Base-by-base conservation (phyloP, 352 stramenopile species). In the Phytophthora hybrid region DNA sequence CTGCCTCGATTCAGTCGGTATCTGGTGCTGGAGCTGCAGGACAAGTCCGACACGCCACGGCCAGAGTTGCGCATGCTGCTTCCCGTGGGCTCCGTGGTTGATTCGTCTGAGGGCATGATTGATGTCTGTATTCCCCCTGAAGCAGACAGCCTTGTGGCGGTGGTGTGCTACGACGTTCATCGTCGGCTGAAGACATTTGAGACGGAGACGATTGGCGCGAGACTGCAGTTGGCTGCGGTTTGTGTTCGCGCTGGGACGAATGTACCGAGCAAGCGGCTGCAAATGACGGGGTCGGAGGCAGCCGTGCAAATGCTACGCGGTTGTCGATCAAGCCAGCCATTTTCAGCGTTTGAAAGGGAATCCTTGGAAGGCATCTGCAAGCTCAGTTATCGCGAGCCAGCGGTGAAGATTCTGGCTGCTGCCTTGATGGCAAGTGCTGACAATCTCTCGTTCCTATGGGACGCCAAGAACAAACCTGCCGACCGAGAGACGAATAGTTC, bases 251-350 rank as follows among this genome's bases (percentile, higher is more conserved):
- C 76, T 0, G 75, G 75, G 3, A 70, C 56, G 5, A 68, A 55
- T 39, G 55, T 88, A 16, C 74, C 81, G 23, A 81, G 69, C 21
- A 72, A 55, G 9, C 55, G 74, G 6, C 37, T 88, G 13, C 54
- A 73, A 4, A 88, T 92, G 85, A 89, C 83, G 7, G 80, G 77
- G 16, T 46, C 71, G 0, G 85, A 92, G 47, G 77, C 79, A 8
- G 78, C 82, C 4, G 18, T 89, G 13, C 69, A 83, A 58, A 58
- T 83, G 31, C 59, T 91, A 19, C 77, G 73, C 64, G 69, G 74
- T 3, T 93, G 82, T 55, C 69, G 64, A 18, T 78, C 75, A 0
- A 80, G 69, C 51, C 68, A 76, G 7, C 78, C 76, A 4, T 86
- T 79, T 47, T 78, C 76, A 0, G 4, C n/a, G 4, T 39, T 32